Evolutionary conservation across 176 grass and related monocot species (phyloP).

Genomic region (Triticum monococcum): DNA sequence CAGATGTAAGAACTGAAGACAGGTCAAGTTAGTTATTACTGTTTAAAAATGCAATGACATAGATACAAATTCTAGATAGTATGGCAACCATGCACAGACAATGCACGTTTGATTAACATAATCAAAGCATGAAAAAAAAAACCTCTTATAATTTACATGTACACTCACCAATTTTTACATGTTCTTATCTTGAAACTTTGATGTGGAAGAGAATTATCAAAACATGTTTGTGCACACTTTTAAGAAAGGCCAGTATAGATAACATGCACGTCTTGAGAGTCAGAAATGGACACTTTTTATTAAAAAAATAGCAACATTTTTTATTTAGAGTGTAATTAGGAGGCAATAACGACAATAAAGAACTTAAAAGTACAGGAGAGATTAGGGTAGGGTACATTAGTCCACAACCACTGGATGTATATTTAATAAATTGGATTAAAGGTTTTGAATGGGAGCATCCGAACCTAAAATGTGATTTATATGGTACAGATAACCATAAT

Average conservation of each 20-base stretch:
- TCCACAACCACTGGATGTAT: neutral
- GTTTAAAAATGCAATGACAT: neutral
- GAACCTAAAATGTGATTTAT: neutral
- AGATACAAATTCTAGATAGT: neutral
- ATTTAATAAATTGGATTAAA: neutral
- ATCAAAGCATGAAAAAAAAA: neutral
- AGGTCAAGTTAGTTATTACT: neutral
- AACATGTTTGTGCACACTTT: neutral
- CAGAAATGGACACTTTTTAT: neutral
- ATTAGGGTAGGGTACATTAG: neutral
- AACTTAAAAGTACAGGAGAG: neutral
- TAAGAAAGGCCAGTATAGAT: neutral
- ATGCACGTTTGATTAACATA: neutral
- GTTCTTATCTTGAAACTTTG: neutral
- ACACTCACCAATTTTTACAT: neutral
- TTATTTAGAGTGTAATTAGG: neutral
- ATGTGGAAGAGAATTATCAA: neutral
- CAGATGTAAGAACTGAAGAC: slow-evolving; percentile 35
- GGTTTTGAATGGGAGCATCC: neutral
- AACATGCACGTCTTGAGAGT: neutral
- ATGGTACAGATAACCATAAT: neutral
- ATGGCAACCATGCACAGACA: neutral
- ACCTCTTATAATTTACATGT: neutral
- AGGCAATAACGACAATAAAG: neutral
- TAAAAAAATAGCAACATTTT: neutral